Conservation (phyloP, 371 early-diverging fungal species). For the Mortierella sp. region DNA sequence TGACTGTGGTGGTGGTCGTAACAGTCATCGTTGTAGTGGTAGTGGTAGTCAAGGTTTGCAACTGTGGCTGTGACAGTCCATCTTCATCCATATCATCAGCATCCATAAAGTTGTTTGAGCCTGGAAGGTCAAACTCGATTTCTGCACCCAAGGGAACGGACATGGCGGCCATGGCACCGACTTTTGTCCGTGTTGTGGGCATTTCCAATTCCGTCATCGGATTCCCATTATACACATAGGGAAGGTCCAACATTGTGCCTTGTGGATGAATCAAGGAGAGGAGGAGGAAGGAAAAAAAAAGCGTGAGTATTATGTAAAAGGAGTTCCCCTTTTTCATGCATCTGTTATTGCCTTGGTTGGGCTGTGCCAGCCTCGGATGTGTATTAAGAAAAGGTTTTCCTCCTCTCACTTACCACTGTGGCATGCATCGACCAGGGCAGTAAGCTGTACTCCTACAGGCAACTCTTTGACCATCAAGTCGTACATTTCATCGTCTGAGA, state of each 20-base stretch:
- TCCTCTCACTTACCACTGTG: constrained; percentile 52
- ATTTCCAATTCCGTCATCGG: constrained; percentile 42
- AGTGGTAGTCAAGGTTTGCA: constrained; percentile 34
- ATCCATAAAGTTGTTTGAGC: constrained; percentile 15
- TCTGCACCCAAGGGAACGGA: constrained; percentile 19
- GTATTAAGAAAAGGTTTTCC: background rate
- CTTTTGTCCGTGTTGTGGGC: constrained; percentile 28
- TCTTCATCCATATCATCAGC: too few species aligned
- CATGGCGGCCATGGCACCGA: constrained; percentile 53
- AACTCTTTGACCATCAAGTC: constrained; percentile 62
- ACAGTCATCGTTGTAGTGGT: constrained; percentile 40
- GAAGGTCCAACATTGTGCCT: constrained; percentile 65
- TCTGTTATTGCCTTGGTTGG: too few species aligned
- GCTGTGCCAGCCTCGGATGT: too few species aligned
- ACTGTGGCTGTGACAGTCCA: constrained; percentile 6
- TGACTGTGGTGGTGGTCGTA: constrained; percentile 17
- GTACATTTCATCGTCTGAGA: constrained; percentile 74
- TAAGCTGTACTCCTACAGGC: constrained; percentile 68
- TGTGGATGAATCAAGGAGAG: background rate
- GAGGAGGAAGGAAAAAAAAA: background rate
- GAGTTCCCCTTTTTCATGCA: background rate
- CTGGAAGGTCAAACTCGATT: constrained; percentile 27
- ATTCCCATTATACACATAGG: constrained; percentile 57
- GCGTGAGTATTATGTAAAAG: background rate
- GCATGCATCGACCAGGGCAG: constrained; percentile 71